These are phyloP conservation scores for Climacium dendroides DNA, from an alignment of 225 moss, liverwort and hornwort genomes.

Conservation along the genomic window DNA sequence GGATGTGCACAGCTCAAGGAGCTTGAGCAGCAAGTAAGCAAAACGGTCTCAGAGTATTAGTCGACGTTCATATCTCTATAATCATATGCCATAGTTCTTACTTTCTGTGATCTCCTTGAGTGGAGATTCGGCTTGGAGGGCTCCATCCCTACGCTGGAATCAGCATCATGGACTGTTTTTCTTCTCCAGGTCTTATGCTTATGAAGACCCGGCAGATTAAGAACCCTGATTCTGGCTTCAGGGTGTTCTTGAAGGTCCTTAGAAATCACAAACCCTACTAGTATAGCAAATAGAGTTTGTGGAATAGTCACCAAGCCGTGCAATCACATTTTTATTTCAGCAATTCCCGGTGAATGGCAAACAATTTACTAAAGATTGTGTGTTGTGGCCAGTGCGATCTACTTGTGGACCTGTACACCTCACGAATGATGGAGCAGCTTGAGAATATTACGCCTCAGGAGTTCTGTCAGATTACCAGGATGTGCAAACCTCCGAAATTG, in stretches of 20 bases:
- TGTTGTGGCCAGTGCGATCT: slow-evolving; percentile 56
- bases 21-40: slow-evolving; percentile 52
- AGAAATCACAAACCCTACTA: neutral
- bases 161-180: neutral
- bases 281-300: neutral
- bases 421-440: slow-evolving; percentile 56
- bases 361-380: neutral
- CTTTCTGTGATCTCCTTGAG: neutral
- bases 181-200: neutral
- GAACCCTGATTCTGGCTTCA: neutral
- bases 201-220: neutral
- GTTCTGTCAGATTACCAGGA: slow-evolving; percentile 60
- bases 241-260: neutral
- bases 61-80: neutral
- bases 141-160: neutral
- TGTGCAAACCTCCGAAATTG: slow-evolving; percentile 37
- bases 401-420: slow-evolving; percentile 77
- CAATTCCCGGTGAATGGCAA: neutral
- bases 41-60: neutral
- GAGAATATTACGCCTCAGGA: slow-evolving; percentile 56
- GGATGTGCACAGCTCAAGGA: slow-evolving; percentile 66
- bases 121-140: neutral
- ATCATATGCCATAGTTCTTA: neutral
- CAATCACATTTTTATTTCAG: neutral
- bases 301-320: neutral